phyloP scores from a whole-genome alignment of 139 green algal species.

The Chlamydomonas sp. region DNA sequence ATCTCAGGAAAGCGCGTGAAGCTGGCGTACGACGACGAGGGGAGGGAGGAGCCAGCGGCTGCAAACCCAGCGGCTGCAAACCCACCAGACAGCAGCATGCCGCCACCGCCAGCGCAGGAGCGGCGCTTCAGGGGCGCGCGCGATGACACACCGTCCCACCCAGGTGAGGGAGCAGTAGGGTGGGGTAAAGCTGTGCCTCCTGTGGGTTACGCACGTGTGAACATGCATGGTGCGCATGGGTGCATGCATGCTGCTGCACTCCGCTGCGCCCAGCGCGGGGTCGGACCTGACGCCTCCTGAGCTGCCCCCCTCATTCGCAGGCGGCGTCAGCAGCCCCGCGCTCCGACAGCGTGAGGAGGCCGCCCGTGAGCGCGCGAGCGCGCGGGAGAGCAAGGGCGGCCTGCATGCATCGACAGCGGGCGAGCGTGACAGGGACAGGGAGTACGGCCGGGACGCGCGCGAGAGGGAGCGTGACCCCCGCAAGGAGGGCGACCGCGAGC shows the following conservation, averaged over 20 bases:
- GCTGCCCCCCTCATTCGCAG: neutral
- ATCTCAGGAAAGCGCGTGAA: slow-evolving; percentile 37
- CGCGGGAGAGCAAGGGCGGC: too few species aligned
- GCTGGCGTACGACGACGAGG: slow-evolving; percentile 29
- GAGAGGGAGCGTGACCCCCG: too few species aligned
- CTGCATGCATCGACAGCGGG: too few species aligned
- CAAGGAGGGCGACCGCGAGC: too few species aligned
- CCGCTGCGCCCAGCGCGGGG: neutral
- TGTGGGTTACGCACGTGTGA: too few species aligned
- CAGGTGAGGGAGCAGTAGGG: slow-evolving; percentile 36
- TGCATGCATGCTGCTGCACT: slow-evolving; percentile 1
- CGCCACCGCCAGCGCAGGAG: slow-evolving; percentile 14
- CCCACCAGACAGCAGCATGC: neutral
- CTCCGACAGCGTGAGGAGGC: neutral
- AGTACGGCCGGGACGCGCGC: too few species aligned
- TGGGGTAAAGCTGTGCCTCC: too few species aligned
- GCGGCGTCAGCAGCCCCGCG: neutral
- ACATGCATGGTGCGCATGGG: neutral
- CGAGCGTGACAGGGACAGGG: too few species aligned
- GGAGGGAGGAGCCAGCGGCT: too few species aligned
- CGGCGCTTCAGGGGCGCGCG: slow-evolving; percentile 60
- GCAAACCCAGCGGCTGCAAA: neutral
- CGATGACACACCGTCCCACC: slow-evolving; percentile 74
- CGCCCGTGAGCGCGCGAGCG: neutral
- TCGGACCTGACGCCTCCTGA: neutral